Evolutionary conservation across 2,329 filamentous ascomycete genomes (phyloP).

Genomic region (Clonostachys solani): DNA sequence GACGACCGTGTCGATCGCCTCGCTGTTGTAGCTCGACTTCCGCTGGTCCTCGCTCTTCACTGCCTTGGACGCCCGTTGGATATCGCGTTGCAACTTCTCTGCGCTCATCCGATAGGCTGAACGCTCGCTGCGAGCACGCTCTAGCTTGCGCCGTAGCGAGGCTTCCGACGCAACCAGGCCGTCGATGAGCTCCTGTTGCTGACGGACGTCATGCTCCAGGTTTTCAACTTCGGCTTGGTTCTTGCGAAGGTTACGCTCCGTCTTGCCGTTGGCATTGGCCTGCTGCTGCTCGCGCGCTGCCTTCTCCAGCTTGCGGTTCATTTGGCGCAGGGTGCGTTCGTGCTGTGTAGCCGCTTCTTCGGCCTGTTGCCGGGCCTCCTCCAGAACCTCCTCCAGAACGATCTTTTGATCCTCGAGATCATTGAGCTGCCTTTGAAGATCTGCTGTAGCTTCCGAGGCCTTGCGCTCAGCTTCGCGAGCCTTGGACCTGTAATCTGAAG

Average conservation of each 20-base stretch:
- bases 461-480: slow-evolving; percentile 47
- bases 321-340: not conserved
- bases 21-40: slow-evolving; percentile 30
- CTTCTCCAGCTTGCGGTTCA: slow-evolving; percentile 43
- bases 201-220: slow-evolving; percentile 67
- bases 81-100: slow-evolving; percentile 49
- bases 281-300: slow-evolving; percentile 40
- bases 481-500: slow-evolving; percentile 48
- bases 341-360: slow-evolving; percentile 40
- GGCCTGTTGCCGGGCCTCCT: slow-evolving; percentile 46
- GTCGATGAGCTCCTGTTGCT: slow-evolving; percentile 64
- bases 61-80: slow-evolving; percentile 30
- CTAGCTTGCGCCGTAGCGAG: slow-evolving; percentile 62
- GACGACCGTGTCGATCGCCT: slow-evolving; percentile 55
- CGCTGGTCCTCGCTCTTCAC: slow-evolving; percentile 23
- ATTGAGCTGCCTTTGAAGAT: slow-evolving; percentile 49
- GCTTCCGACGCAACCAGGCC: slow-evolving; percentile 50
- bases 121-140: slow-evolving; percentile 64
- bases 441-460: slow-evolving; percentile 31
- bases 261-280: slow-evolving; percentile 32
- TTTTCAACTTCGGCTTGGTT: slow-evolving; percentile 62
- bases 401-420: slow-evolving; percentile 57
- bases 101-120: slow-evolving; percentile 48
- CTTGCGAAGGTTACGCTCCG: slow-evolving; percentile 57
- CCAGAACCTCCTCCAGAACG: slow-evolving; percentile 53